phyloP scores from a whole-genome alignment of 352 stramenopile species.

The Phytophthora pistaciae region DNA sequence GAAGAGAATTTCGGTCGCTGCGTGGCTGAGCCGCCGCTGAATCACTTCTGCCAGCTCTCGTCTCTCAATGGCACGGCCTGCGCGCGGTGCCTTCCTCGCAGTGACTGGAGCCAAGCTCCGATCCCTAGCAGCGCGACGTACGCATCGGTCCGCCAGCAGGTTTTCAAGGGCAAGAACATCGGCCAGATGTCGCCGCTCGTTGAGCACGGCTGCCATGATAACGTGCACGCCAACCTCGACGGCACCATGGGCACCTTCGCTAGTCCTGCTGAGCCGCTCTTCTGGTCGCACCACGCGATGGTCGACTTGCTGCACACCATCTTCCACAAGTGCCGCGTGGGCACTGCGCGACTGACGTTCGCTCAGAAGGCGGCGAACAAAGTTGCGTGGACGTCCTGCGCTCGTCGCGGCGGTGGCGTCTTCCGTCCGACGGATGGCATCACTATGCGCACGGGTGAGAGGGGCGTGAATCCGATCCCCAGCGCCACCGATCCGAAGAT shows the following conservation, averaged over 20 bases:
- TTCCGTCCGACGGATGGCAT: constrained; percentile 59
- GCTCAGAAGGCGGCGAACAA: constrained; percentile 54
- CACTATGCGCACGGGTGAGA: constrained; percentile 53
- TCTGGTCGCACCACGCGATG: constrained; percentile 79
- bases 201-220: constrained; percentile 68
- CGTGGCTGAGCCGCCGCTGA: constrained; percentile 38
- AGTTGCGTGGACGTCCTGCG: constrained; percentile 58
- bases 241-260: constrained; percentile 58
- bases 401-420: constrained; percentile 33
- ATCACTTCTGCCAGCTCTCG: constrained; percentile 68
- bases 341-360: constrained; percentile 49
- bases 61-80: constrained; percentile 31
- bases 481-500: constrained; percentile 47
- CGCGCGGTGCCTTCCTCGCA: constrained; percentile 58
- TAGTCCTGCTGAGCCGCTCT: constrained; percentile 70
- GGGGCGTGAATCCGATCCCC: constrained; percentile 46
- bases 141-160: constrained; percentile 54
- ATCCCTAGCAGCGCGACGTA: constrained; percentile 52
- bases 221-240: constrained; percentile 59
- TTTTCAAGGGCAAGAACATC: constrained; percentile 63
- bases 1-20: constrained; percentile 46
- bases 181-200: constrained; percentile 56
- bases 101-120: constrained; percentile 36
- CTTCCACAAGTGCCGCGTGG: constrained; percentile 78
- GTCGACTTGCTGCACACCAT: constrained; percentile 75